These are phyloP conservation scores for Cucumis sativus DNA, from an alignment of 306 rosid species.

Conservation along the genomic window Cucumber_9930_V3 NC_026655.2:16115501-16116000, in stretches of 20 bases:
- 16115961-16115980: conserved; percentile 81
- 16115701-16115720: conserved; percentile 77
- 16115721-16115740: conserved; percentile 54
- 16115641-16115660: conserved; percentile 69
- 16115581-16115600: conserved; percentile 81
- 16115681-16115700: conserved; percentile 74
- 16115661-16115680: conserved; percentile 95
- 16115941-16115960: conserved; percentile 66
- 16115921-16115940: conserved; percentile 75
- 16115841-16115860: conserved; percentile 63
- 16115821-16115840: conserved; percentile 61
- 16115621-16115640: conserved; percentile 55
- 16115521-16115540: neutral
- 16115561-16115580: conserved; percentile 83
- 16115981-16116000: conserved; percentile 97
- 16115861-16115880: conserved; percentile 86
- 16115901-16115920: conserved; percentile 56
- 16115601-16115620: conserved; percentile 80
- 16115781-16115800: conserved; percentile 59
- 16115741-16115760: conserved; percentile 78
- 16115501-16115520: neutral
- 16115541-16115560: conserved; percentile 48
- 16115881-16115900: conserved; percentile 74
- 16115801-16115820: conserved; percentile 74
- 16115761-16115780: conserved; percentile 73